These are phyloP conservation scores for Anthracocystis walkeri DNA, from an alignment of 1,284 basidiomycete species.

Conservation along the genomic window DNA sequence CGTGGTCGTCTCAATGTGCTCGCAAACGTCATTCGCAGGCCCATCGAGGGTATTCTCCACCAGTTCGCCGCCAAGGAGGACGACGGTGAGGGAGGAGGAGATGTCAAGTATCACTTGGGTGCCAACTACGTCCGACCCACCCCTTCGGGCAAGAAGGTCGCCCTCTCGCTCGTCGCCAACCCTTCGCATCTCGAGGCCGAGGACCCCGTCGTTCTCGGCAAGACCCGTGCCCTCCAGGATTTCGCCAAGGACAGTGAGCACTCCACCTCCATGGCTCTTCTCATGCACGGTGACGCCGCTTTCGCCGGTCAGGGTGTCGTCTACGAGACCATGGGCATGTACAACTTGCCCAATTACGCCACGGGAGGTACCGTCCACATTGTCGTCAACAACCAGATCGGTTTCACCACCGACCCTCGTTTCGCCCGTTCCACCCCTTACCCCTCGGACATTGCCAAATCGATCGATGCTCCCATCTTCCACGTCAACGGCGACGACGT, in stretches of 20 bases:
- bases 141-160: constrained; percentile 96
- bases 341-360: constrained; percentile 92
- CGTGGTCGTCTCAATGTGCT: constrained; percentile 97
- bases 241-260: constrained; percentile 84
- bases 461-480: constrained; percentile 98
- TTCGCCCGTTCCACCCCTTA: constrained; percentile 98
- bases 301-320: constrained; percentile 99
- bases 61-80: constrained; percentile 80
- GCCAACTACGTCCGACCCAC: constrained; percentile 99
- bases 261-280: constrained; percentile 79
- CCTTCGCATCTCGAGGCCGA: constrained; percentile 97
- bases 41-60: constrained; percentile 96
- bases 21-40: constrained; percentile 98
- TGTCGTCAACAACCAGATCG: constrained; percentile 99
- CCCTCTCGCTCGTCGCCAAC: constrained; percentile 96
- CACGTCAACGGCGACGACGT: constrained; percentile 99
- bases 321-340: constrained; percentile 99
- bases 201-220: constrained; percentile 96
- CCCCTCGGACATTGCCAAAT: constrained; percentile 98
- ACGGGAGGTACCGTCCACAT: constrained; percentile 98
- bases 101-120: constrained; percentile 98
- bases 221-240: constrained; percentile 96
- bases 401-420: constrained; percentile 98
- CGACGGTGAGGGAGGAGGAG: constrained; percentile 79
- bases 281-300: constrained; percentile 97